A percentile compares a stretch with the other conserved stretches of the same genome.
phyloP scores from a whole-genome alignment of 2,329 filamentous ascomycete genomes.

The Fonsecaea erecta region DNA sequence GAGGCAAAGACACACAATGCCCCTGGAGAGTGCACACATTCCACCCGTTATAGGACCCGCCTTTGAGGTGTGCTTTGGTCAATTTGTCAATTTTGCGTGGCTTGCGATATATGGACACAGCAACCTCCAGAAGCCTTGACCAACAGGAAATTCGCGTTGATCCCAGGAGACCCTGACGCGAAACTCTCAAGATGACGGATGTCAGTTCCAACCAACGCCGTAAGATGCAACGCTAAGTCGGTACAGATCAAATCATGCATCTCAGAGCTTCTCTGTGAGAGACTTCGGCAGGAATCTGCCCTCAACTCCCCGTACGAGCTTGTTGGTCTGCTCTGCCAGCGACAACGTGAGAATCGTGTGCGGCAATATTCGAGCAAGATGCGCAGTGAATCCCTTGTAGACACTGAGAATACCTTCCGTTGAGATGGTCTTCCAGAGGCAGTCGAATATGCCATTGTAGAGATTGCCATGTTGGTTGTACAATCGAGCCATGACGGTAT shows the following conservation, averaged over 20 bases:
- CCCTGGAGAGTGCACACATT: not conserved
- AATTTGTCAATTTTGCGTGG: not conserved
- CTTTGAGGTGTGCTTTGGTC: not conserved
- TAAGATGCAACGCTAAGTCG: slow-evolving; percentile 7
- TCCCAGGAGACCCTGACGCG: not conserved
- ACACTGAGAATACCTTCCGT: slow-evolving; percentile 91
- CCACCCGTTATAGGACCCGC: not conserved
- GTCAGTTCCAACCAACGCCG: slow-evolving; percentile 9
- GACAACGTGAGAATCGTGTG: slow-evolving; percentile 94
- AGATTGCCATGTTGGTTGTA: slow-evolving; percentile 99
- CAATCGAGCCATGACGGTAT: slow-evolving; percentile 97
- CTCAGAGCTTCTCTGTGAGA: slow-evolving; percentile 51
- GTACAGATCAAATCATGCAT: not conserved
- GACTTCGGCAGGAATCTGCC: slow-evolving; percentile 57
- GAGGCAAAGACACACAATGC: not conserved
- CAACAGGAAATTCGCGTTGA: not conserved
- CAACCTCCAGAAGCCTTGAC: not conserved
- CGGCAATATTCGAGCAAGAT: slow-evolving; percentile 89
- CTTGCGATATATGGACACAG: not conserved
- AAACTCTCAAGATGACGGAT: not conserved
- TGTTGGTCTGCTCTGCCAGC: slow-evolving; percentile 96
- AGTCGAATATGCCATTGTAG: slow-evolving; percentile 93
- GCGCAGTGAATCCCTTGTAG: slow-evolving; percentile 97
- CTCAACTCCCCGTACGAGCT: slow-evolving; percentile 82
- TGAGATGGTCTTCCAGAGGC: slow-evolving; percentile 83